Conservation (phyloP, 2,329 filamentous ascomycete species). For the Sarocladiaceae sp. region DNA sequence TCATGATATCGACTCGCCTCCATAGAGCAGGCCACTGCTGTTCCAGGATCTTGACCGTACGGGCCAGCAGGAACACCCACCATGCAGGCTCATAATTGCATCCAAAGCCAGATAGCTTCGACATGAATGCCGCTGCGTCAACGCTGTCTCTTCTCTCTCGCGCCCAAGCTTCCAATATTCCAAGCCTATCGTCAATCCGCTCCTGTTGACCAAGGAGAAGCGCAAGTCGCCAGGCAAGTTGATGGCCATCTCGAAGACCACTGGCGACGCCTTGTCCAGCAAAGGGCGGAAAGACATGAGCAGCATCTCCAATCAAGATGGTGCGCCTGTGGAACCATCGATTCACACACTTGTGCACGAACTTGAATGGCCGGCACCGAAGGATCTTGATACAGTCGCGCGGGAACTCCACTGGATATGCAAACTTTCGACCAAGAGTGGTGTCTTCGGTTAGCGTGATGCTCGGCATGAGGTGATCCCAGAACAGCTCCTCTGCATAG, state of each 20-base stretch:
- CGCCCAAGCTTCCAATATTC: neutral
- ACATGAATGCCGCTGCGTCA: neutral
- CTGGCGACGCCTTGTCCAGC: constrained; percentile 32
- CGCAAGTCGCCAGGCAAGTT: constrained; percentile 28
- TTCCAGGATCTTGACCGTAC: neutral
- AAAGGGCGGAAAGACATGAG: constrained; percentile 47
- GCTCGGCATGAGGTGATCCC: constrained; percentile 20
- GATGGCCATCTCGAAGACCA: constrained; percentile 29
- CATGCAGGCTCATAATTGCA: neutral
- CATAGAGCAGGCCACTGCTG: neutral
- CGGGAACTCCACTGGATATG: neutral
- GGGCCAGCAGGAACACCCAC: neutral
- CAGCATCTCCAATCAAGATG: constrained; percentile 43
- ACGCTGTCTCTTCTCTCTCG: neutral
- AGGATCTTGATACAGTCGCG: constrained; percentile 40
- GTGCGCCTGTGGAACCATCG: constrained; percentile 37
- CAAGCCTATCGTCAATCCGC: neutral
- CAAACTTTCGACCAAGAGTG: neutral
- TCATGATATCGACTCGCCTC: neutral
- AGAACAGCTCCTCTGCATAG: constrained; percentile 26
- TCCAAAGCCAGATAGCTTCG: neutral
- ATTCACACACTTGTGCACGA: constrained; percentile 41
- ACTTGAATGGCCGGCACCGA: constrained; percentile 37
- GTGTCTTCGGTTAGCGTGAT: neutral
- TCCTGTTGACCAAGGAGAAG: neutral